Evolutionary conservation across 257 asterid species (phyloP).

Genomic region (Plantago elongata): DNA sequence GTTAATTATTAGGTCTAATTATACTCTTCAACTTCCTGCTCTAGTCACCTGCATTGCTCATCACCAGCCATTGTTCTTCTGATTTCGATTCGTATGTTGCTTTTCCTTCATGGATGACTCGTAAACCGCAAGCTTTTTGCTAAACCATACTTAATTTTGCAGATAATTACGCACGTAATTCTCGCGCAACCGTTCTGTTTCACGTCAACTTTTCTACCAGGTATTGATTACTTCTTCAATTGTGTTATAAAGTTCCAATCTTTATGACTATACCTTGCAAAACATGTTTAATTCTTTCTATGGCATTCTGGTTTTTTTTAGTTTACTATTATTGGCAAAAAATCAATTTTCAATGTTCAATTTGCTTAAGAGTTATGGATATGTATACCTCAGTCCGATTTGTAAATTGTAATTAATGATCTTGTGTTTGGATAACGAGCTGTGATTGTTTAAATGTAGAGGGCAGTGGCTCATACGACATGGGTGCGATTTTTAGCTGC

Average conservation of each 20-base stretch:
- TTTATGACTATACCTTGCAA: too few species aligned
- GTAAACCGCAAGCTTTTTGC: too few species aligned
- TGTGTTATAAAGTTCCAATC: too few species aligned
- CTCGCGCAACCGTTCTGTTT: background rate
- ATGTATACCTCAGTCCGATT: too few species aligned
- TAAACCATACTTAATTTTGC: too few species aligned
- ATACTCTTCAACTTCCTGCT: too few species aligned
- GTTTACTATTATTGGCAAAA: background rate
- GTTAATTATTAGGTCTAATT: too few species aligned
- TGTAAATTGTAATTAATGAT: background rate
- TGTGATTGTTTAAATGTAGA: slow-evolving; percentile 10
- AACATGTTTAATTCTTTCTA: too few species aligned
- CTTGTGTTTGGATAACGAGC: background rate
- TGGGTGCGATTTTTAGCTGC: slow-evolving; percentile 51
- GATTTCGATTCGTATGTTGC: background rate
- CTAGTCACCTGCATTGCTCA: too few species aligned
- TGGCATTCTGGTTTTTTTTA: too few species aligned
- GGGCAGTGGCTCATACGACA: slow-evolving; percentile 19
- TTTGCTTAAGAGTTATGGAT: background rate
- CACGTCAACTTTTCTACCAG: background rate
- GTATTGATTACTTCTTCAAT: too few species aligned
- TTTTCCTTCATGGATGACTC: background rate
- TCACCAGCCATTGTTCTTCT: background rate
- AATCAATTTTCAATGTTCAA: background rate
- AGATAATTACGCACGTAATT: background rate